These are phyloP conservation scores for Bromus sterilis DNA, from an alignment of 176 grass and related monocot species.

Conservation along the genomic window DNA sequence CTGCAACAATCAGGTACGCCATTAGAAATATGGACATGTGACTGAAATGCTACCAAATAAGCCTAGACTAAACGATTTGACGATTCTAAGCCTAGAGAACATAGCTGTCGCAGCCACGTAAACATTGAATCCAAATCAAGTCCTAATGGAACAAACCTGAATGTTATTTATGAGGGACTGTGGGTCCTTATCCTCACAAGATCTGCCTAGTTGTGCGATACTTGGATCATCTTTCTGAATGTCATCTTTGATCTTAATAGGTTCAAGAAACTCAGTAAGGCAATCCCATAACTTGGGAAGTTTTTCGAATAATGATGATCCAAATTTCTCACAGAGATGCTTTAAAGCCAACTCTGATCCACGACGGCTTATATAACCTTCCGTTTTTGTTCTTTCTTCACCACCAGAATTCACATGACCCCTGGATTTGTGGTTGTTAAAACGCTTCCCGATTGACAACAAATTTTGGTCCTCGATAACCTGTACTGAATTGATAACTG, in stretches of 20 bases:
- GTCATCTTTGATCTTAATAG: conserved; percentile 37
- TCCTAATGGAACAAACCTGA: conserved; percentile 55
- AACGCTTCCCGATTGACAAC: conserved; percentile 59
- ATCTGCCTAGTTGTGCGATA: conserved; percentile 54
- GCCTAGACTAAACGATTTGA: background rate
- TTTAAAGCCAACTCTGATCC: conserved; percentile 91
- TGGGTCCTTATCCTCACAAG: conserved; percentile 81
- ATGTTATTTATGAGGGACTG: conserved; percentile 95
- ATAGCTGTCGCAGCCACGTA: background rate
- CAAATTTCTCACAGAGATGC: conserved; percentile 91
- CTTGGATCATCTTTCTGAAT: conserved; percentile 40
- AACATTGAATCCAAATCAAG: background rate
- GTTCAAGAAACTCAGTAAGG: conserved; percentile 83
- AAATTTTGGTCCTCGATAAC: conserved; percentile 91
- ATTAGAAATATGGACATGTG: conserved; percentile 8
- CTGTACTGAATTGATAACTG: conserved; percentile 87
- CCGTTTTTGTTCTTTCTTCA: conserved; percentile 75
- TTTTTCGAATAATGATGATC: conserved; percentile 77
- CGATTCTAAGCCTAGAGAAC: background rate
- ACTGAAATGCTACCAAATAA: background rate
- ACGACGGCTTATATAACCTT: conserved; percentile 84
- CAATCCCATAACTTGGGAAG: conserved; percentile 95
- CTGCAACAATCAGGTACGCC: conserved; percentile 36
- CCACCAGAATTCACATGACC: conserved; percentile 33
- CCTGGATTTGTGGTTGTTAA: conserved; percentile 54